Evolutionary conservation across 352 stramenopile species (phyloP).

Genomic region (Phytophthora aleatoria): DNA sequence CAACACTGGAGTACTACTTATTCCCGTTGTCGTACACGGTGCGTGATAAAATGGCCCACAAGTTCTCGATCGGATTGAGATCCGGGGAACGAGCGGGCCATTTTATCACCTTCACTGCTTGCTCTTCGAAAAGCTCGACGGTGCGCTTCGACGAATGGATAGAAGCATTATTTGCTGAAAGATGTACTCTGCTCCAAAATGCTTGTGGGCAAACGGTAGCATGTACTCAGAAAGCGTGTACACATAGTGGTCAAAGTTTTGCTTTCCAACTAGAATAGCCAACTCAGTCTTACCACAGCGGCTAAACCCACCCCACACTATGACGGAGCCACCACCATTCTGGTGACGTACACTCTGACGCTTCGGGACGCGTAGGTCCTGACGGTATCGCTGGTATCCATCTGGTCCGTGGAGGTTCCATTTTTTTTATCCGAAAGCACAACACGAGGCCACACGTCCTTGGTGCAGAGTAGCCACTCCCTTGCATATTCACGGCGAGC

Average conservation of each 20-base stretch:
- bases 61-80: too few species aligned
- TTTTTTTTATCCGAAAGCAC: neutral
- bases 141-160: too few species aligned
- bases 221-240: neutral
- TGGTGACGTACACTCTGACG: neutral
- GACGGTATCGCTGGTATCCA: neutral
- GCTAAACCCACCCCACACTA: neutral
- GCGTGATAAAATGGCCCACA: too few species aligned
- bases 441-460: too few species aligned
- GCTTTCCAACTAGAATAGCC: too few species aligned
- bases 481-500: neutral
- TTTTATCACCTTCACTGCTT: neutral
- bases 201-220: neutral
- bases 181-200: neutral
- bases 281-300: neutral
- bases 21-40: too few species aligned
- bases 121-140: neutral
- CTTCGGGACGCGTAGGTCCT: neutral
- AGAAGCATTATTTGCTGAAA: neutral
- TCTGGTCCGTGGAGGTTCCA: neutral
- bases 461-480: neutral
- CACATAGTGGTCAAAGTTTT: neutral
- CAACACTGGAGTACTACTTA: too few species aligned
- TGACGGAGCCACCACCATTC: neutral
- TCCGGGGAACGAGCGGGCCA: too few species aligned